Base-by-base conservation (phyloP, 2,329 filamentous ascomycete species). In the Teratosphaeria viscida region DNA sequence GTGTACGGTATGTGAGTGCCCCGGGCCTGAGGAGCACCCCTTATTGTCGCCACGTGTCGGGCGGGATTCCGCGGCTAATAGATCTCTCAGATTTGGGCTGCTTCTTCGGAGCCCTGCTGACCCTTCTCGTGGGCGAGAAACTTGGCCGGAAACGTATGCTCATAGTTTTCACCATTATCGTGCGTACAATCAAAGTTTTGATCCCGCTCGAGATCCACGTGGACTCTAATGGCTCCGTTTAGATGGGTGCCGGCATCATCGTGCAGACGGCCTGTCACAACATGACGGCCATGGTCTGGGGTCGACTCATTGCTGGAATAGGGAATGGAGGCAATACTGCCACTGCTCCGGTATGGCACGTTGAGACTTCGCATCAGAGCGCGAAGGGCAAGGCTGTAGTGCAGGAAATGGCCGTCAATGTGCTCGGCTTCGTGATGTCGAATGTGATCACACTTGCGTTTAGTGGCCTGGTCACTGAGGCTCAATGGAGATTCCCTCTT, bases 341-440 rank as follows among this genome's bases (percentile, higher is more conserved):
- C 63, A 77, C 57, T 70, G 77, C 57, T 71, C 80, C 61, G 63
- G 70, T 19, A 61, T 79, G 19, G 78, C 79, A 56, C 72, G 66
- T 59, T 14, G 66, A 69, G 57, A 65, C 64, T 2, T 63, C 61
- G 2, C 62, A 66, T 56, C 55, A 58, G 14, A 61, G 59, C 29
- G 57, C 59, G 3, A 66, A 66, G 37, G 64, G 64, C 39, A 61
- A 56, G 8, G 63, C 63, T 5, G 64, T 66, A 4, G 64, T 65
- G 1, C 62, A 63, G 54, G 64, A 66, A 58, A 65, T 66, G 64
- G 61, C 60, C 8, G 62, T 65, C 29, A 66, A 66, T 55, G 61
- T 66, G 14, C 57, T 65, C 5, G 64, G 64, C 10, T 64, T 65
- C 35, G 59, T 61, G 8, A 59, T 66, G 7, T 63, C 61, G 10